phyloP scores from a whole-genome alignment of 2,329 filamentous ascomycete genomes.

The Pseudocercospora musae region DNA sequence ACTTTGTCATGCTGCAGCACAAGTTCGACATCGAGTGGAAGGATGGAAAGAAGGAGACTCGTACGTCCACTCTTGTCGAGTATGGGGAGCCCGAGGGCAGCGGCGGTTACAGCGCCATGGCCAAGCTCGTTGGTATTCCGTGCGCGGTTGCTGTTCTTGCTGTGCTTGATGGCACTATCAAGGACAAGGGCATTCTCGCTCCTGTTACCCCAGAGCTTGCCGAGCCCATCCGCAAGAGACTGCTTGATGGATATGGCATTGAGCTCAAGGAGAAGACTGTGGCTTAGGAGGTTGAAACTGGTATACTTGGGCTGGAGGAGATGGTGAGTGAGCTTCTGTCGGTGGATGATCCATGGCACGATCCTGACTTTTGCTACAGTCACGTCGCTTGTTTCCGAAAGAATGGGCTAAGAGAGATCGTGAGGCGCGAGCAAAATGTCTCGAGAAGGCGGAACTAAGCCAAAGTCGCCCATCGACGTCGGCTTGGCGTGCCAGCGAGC shows the following conservation, averaged over 20 bases:
- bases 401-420: not conserved
- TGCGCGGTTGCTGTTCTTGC: conserved; percentile 65
- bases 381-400: not conserved
- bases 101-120: conserved; percentile 71
- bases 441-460: not conserved
- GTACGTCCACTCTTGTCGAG: conserved; percentile 76
- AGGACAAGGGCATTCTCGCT: conserved; percentile 58
- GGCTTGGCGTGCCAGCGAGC: not conserved
- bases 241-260: conserved; percentile 70
- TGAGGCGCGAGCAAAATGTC: not conserved
- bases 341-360: not conserved
- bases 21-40: conserved; percentile 80
- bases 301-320: not conserved
- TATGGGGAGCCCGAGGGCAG: conserved; percentile 71
- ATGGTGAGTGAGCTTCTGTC: not conserved
- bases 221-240: conserved; percentile 69
- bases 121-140: conserved; percentile 73
- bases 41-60: conserved; percentile 72
- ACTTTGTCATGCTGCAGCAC: conserved; percentile 76
- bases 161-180: conserved; percentile 38
- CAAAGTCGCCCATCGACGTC: not conserved
- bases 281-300: conserved; percentile 22
- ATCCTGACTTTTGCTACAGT: not conserved
- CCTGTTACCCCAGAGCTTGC: conserved; percentile 71
- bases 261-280: conserved; percentile 67